These are phyloP conservation scores for Themeda triandra DNA, from an alignment of 176 grass and related monocot species.

Conservation along the genomic window DNA sequence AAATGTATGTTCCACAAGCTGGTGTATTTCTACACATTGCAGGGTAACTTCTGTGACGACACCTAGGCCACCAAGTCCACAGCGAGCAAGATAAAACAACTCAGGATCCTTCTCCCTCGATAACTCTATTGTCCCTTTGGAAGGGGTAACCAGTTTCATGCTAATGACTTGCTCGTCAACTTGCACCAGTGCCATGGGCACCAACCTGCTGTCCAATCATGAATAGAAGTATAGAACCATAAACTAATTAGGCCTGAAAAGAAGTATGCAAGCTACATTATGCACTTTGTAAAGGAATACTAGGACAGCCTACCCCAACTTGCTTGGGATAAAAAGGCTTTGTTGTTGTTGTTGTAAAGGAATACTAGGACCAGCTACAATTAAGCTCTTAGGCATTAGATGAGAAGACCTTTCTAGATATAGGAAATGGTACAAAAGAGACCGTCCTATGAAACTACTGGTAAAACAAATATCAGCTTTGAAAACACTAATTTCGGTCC, in stretches of 20 bases:
- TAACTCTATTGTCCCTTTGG: slow-evolving; percentile 70
- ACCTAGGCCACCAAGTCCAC: too few species aligned
- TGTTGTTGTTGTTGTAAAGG: too few species aligned
- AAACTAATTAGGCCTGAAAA: slow-evolving; percentile 4
- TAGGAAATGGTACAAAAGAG: too few species aligned
- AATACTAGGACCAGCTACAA: not conserved
- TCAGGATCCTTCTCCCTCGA: slow-evolving; percentile 80
- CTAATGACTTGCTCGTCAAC: slow-evolving; percentile 89
- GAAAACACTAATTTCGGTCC: not conserved
- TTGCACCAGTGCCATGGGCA: slow-evolving; percentile 88
- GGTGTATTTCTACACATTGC: slow-evolving; percentile 72
- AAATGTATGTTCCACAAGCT: slow-evolving; percentile 90
- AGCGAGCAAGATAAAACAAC: slow-evolving; percentile 39
- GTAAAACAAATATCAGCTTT: not conserved
- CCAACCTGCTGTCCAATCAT: slow-evolving; percentile 90
- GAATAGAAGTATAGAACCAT: slow-evolving; percentile 25
- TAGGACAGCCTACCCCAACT: too few species aligned
- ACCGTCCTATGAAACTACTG: not conserved
- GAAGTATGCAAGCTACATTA: not conserved
- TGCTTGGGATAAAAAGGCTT: too few species aligned
- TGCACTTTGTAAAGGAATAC: too few species aligned
- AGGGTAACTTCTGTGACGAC: slow-evolving; percentile 27
- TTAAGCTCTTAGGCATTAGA: too few species aligned
- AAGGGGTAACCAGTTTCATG: slow-evolving; percentile 89
- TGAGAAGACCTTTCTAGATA: too few species aligned